These are phyloP conservation scores for Candida succiphila DNA, from an alignment of 805 yeast species.

Conservation along the genomic window DNA sequence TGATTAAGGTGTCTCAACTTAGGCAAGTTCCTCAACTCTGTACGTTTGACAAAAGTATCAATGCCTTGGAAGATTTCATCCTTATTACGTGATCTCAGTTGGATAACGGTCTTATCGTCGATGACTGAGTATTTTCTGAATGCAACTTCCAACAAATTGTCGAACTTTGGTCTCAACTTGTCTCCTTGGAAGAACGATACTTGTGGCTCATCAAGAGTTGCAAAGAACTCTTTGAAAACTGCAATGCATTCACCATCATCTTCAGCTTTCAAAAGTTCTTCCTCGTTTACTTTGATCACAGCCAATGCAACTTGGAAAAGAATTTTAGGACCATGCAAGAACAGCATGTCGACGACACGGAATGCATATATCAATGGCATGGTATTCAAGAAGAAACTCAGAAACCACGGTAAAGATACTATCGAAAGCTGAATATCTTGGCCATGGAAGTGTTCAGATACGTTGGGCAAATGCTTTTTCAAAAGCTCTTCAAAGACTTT, in stretches of 20 bases:
- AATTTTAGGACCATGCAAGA: constrained; percentile 81
- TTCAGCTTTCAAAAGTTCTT: constrained; percentile 61
- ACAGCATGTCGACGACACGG: constrained; percentile 81
- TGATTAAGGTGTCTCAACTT: constrained; percentile 51
- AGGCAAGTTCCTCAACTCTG: constrained; percentile 82
- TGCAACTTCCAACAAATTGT: constrained; percentile 82
- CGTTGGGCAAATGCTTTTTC: constrained; percentile 77
- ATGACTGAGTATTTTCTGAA: constrained; percentile 82
- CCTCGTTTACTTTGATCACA: constrained; percentile 81
- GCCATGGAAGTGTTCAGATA: constrained; percentile 72
- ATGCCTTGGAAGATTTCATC: constrained; percentile 76
- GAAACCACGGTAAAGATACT: constrained; percentile 93
- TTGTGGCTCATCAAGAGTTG: constrained; percentile 66
- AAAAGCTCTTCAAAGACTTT: constrained; percentile 87
- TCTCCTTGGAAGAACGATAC: constrained; percentile 57
- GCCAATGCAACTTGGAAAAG: constrained; percentile 92
- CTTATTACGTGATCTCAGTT: constrained; percentile 61
- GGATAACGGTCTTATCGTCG: constrained; percentile 63
- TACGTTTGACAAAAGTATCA: constrained; percentile 82
- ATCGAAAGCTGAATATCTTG: constrained; percentile 88
- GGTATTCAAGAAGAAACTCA: constrained; percentile 79
- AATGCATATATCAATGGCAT: constrained; percentile 95
- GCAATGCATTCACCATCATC: constrained; percentile 93
- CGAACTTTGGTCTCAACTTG: constrained; percentile 71
- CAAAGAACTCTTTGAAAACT: constrained; percentile 74